These are phyloP conservation scores for Trichoderma oligosporum DNA, from an alignment of 2,329 filamentous ascomycete species.

Conservation along the genomic window DNA sequence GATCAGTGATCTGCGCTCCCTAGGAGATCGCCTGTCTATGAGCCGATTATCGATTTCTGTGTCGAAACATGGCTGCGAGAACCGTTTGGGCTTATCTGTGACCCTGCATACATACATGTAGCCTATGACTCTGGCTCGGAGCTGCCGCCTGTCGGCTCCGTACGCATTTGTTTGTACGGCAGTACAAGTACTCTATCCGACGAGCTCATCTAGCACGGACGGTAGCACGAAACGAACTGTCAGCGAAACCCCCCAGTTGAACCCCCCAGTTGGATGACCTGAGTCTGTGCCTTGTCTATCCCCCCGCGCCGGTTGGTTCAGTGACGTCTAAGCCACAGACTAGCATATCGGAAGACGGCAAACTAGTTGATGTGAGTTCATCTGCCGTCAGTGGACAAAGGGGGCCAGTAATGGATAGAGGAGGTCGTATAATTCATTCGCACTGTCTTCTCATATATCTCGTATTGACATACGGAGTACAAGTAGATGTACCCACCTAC, in stretches of 20 bases:
- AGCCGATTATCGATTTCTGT: not conserved
- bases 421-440: not conserved
- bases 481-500: no score
- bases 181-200: no score
- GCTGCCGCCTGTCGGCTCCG: not conserved
- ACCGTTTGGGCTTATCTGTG: not conserved
- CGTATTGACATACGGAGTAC: no score
- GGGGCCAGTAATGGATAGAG: not conserved
- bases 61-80: not conserved
- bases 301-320: not conserved
- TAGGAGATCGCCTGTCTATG: not conserved
- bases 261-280: not conserved
- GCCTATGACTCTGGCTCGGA: not conserved
- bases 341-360: constrained; percentile 12
- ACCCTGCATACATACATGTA: not conserved
- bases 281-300: not conserved
- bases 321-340: constrained; percentile 17
- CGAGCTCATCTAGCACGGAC: no score
- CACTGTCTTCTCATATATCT: no score
- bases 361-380: not conserved
- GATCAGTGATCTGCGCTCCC: not conserved
- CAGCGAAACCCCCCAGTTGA: no score
- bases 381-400: constrained; percentile 5
- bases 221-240: no score
- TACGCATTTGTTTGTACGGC: no score